Evolutionary conservation across 768 basidiomycete species (phyloP).

Genomic region (Steccherinum ochraceum): DNA sequence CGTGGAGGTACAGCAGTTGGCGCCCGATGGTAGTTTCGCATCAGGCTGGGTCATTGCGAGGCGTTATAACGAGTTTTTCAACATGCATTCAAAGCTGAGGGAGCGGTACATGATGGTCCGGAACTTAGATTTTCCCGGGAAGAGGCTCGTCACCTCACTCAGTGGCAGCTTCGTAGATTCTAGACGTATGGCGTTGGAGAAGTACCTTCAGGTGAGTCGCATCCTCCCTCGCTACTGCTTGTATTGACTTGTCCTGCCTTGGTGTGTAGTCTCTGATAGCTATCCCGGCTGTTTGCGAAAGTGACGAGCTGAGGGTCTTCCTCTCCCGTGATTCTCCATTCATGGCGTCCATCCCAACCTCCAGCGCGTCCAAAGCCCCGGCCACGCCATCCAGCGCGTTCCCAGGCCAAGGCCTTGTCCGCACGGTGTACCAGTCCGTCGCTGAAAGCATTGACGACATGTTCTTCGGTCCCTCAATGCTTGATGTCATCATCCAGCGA

Average conservation of each 20-base stretch:
- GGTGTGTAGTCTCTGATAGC: slow-evolving; percentile 57
- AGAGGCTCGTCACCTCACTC: slow-evolving; percentile 83
- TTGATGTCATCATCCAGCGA: slow-evolving; percentile 90
- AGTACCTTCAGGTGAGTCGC: slow-evolving; percentile 75
- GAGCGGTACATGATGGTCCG: slow-evolving; percentile 66
- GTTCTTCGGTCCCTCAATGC: slow-evolving; percentile 93
- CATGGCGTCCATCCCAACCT: slow-evolving; percentile 45
- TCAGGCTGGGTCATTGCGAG: slow-evolving; percentile 93
- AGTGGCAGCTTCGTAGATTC: slow-evolving; percentile 86
- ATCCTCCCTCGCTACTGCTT: neutral
- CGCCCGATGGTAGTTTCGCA: slow-evolving; percentile 67
- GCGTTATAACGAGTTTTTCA: slow-evolving; percentile 92
- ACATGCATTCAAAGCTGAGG: slow-evolving; percentile 78
- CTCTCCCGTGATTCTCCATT: slow-evolving; percentile 86
- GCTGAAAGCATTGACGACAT: slow-evolving; percentile 96
- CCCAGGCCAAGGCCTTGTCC: slow-evolving; percentile 72
- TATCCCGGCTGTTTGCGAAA: slow-evolving; percentile 73
- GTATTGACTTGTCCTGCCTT: slow-evolving; percentile 6
- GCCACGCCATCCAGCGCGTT: slow-evolving; percentile 32
- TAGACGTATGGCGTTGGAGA: slow-evolving; percentile 73
- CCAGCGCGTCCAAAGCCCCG: slow-evolving; percentile 27
- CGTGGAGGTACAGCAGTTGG: slow-evolving; percentile 86
- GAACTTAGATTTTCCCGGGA: slow-evolving; percentile 85
- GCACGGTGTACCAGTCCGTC: slow-evolving; percentile 85
- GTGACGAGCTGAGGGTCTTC: slow-evolving; percentile 76